These are phyloP conservation scores for Pezicula carpinea DNA, from an alignment of 2,329 filamentous ascomycete species.

Conservation along the genomic window DNA sequence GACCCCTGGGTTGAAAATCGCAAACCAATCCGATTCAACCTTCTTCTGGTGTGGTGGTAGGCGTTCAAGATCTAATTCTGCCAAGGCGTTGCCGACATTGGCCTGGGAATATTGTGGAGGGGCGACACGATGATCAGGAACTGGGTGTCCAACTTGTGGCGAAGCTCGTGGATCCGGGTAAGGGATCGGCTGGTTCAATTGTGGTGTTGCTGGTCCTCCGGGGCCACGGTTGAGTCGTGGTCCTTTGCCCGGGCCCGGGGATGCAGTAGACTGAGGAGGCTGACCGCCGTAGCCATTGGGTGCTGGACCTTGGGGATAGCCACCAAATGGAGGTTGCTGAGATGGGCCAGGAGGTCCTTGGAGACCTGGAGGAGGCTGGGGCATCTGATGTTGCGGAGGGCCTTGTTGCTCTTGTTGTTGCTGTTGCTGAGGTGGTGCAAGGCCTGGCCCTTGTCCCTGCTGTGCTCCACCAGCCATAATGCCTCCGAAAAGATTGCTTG, in stretches of 20 bases:
- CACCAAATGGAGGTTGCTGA: conserved; percentile 61
- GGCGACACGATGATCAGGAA: conserved; percentile 56
- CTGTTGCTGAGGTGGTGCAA: conserved; percentile 65
- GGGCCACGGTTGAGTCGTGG: conserved; percentile 64
- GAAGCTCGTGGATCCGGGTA: conserved; percentile 81
- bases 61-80: conserved; percentile 82
- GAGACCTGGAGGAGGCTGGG: conserved; percentile 68
- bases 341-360: conserved; percentile 44
- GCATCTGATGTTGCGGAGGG: conserved; percentile 57
- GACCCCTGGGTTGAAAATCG: conserved; percentile 90
- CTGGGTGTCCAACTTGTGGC: conserved; percentile 83
- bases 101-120: conserved; percentile 39
- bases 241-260: conserved; percentile 72
- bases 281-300: conserved; percentile 74
- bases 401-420: conserved; percentile 59
- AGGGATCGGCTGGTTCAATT: conserved; percentile 82
- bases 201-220: conserved; percentile 77
- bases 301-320: conserved; percentile 49
- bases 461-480: conserved; percentile 88
- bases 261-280: conserved; percentile 78
- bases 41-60: conserved; percentile 85
- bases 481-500: conserved; percentile 86
- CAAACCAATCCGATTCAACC: conserved; percentile 88
- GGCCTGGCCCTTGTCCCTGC: conserved; percentile 71
- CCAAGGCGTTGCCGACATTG: conserved; percentile 67